These are phyloP conservation scores for Leishmania tropica DNA, from an alignment of 208 protist species.

Conservation along the genomic window DNA sequence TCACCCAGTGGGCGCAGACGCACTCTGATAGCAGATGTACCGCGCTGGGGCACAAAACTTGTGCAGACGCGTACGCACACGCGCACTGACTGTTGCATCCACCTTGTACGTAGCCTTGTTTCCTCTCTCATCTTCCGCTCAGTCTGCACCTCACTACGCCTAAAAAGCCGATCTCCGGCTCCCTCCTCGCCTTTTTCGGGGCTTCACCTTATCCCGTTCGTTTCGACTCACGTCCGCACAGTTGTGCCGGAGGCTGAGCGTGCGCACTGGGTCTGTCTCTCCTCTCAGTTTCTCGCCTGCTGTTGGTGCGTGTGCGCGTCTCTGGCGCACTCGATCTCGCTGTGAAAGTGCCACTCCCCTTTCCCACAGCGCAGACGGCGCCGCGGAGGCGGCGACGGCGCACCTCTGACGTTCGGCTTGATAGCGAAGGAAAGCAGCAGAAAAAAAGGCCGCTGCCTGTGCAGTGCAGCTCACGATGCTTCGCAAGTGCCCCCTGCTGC, in stretches of 20 bases:
- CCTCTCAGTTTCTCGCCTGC: not conserved
- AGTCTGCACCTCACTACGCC: not conserved
- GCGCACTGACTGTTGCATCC: not conserved
- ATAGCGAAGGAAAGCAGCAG: not conserved
- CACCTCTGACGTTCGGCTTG: not conserved
- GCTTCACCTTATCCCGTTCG: no score
- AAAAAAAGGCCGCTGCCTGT: not conserved
- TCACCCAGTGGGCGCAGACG: not conserved
- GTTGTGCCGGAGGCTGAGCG: not conserved
- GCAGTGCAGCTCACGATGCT: conserved; percentile 9
- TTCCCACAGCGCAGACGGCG: not conserved
- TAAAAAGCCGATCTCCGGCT: not conserved
- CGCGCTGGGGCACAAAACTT: not conserved
- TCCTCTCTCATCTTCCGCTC: not conserved
- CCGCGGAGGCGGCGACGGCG: not conserved
- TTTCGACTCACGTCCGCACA: not conserved
- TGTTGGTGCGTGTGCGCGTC: not conserved
- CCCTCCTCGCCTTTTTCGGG: not conserved
- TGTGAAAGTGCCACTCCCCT: not conserved
- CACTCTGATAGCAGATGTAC: not conserved
- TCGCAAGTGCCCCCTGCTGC: conserved; percentile 15
- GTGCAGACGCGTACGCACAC: not conserved
- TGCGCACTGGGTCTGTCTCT: not conserved
- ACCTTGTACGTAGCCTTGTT: not conserved
- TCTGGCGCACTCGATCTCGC: not conserved